phyloP scores from a whole-genome alignment of 2,329 filamentous ascomycete species.

The Dactylellina parvicollis region DNA sequence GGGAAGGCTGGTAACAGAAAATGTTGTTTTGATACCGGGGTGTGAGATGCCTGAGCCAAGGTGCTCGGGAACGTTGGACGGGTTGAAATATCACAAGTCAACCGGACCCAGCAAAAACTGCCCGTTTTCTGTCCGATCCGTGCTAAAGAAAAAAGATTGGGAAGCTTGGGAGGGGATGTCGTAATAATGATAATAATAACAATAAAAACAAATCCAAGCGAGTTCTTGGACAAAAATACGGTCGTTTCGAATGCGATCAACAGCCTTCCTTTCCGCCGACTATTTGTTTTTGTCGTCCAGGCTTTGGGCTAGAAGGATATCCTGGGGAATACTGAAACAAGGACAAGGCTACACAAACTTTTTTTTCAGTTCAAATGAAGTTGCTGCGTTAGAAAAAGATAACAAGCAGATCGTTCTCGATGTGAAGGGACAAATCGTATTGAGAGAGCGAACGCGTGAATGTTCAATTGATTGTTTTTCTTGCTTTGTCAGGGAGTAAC shows the following conservation, averaged over 20 bases:
- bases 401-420: conserved; percentile 37
- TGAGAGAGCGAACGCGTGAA: conserved; percentile 20
- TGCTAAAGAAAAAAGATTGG: conserved; percentile 11
- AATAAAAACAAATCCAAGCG: conserved; percentile 1
- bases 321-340: conserved; percentile 42
- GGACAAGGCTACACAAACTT: conserved; percentile 54
- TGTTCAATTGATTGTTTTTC: conserved; percentile 9
- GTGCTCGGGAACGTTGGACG: conserved; percentile 39
- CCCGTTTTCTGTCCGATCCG: conserved; percentile 49
- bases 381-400: conserved; percentile 28
- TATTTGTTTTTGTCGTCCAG: conserved; percentile 14
- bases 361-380: conserved; percentile 32
- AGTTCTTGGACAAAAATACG: too few species aligned
- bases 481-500: neutral
- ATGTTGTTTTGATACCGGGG: conserved; percentile 52
- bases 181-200: conserved; percentile 38
- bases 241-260: conserved; percentile 21
- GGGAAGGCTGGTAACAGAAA: conserved; percentile 49
- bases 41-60: conserved; percentile 12
- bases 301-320: conserved; percentile 11
- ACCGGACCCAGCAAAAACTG: conserved; percentile 33
- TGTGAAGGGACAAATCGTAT: conserved; percentile 39
- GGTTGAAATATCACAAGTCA: conserved; percentile 47
- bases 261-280: conserved; percentile 18
- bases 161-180: conserved; percentile 6